Base-by-base conservation (phyloP, 1,284 basidiomycete genomes). In the Lignosus rhinocerotis region DNA sequence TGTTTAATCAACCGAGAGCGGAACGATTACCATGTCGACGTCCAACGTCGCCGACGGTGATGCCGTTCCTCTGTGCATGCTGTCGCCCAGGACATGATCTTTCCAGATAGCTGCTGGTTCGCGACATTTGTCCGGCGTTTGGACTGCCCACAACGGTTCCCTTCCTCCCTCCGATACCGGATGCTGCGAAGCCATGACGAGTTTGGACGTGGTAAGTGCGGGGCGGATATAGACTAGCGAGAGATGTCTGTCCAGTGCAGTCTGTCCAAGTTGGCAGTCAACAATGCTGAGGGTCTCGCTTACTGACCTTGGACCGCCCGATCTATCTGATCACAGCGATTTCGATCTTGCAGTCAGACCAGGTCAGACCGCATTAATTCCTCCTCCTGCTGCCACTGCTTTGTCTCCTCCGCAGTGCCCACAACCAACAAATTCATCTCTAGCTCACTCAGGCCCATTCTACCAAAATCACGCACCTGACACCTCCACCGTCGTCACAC, bases 21-120 rank as follows among this genome's bases (percentile, higher is more conserved):
- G 53, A 55, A 56, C 57, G 56, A 64, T 64, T 61, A 56, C 59
- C 62, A 64, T 64, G 62, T 64, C 62, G 62, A 61, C 62, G 49
- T 61, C 44, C 16, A 49, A 39, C 53, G 58, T 56, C 47, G 51
- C 38, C 50, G 53, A 54, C 52, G 53, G 34, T 56, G 45, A 53
- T 57, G 45, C 52, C 51, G 49, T 49, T 49, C n/a, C n/a, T n/a
- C 49, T 45, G 32, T 42, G 32, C 61, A 55, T 46, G 55, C 45
- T 54, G 56, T 51, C 44, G 41, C n/a, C 19, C 42, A 39, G 10
- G 16, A 38, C 48, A 25, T 21, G 30, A 25, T 38, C 19, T 21
- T 17, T 21, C 46, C 31, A 3, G 16, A 6, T 21, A 47, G 45
- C 8, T 25, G 33, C 11, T 50, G 17, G 48, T 49, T 17, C 47